These are phyloP conservation scores for Francoa sonchifolia DNA, from an alignment of 441 rosid species.

Conservation along the genomic window DNA sequence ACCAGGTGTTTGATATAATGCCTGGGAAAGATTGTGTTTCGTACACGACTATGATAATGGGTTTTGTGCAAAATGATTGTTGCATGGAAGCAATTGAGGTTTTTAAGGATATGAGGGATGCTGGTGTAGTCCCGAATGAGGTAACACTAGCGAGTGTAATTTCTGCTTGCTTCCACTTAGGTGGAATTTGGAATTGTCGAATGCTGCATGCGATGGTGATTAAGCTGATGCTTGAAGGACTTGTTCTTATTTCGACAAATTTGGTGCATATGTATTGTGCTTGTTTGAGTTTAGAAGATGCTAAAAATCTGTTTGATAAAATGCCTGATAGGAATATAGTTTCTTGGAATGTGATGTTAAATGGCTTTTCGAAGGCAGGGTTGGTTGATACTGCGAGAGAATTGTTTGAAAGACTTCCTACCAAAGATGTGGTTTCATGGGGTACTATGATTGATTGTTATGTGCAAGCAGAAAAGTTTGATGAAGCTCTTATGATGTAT, in stretches of 20 bases:
- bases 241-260: constrained; percentile 55
- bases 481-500: constrained; percentile 45
- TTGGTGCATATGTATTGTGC: constrained; percentile 52
- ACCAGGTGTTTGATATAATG: constrained; percentile 52
- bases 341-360: constrained; percentile 42
- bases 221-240: constrained; percentile 29
- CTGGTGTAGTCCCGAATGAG: constrained; percentile 39
- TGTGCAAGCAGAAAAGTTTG: constrained; percentile 31
- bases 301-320: constrained; percentile 41
- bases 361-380: constrained; percentile 54
- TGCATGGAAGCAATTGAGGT: constrained; percentile 38
- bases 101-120: constrained; percentile 49
- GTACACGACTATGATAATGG: constrained; percentile 58
- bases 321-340: constrained; percentile 40
- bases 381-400: constrained; percentile 30
- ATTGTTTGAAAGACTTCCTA: constrained; percentile 37
- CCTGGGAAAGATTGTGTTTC: constrained; percentile 53
- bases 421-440: constrained; percentile 68
- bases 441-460: constrained; percentile 58
- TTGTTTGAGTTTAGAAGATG: constrained; percentile 42
- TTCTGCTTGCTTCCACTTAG: constrained; percentile 37
- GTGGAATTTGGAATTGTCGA: constrained; percentile 45
- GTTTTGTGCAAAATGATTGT: constrained; percentile 33
- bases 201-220: constrained; percentile 48
- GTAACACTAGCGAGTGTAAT: constrained; percentile 48